Base-by-base conservation (phyloP, 257 asterid genomes). In the Echium plantagineum region DNA sequence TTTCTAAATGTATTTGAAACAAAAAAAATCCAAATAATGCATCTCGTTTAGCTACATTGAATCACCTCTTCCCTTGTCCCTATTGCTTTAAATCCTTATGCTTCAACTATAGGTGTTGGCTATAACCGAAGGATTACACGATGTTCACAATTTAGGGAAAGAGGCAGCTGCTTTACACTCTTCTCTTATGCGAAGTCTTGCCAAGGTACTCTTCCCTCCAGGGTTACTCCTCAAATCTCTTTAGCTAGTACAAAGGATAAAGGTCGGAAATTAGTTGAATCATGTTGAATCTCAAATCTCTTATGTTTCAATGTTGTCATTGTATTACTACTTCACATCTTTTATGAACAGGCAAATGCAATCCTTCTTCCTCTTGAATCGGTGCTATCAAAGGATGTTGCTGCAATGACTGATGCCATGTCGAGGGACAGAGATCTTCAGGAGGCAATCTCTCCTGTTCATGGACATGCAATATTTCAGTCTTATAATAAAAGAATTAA, bases 311-410 rank as follows among this genome's bases (percentile, higher is more conserved):
- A 1, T 42, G 1, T 13, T 42, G 17, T 56, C 69, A 64, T 64
- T 42, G 20, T 31, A n/a, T 51, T 35, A 24, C 9, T 49, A 60
- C 19, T 69, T 69, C 55, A 21, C 66, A 65, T 42, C 30, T 28
- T 59, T 69, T 67, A 51, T 80, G 73, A 57, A 63, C 82, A 93
- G 98, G 98, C 87, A 62, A 84, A 77, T 76, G 78, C 80, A 17
- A 78, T 83, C 77, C 88, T 93, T 74, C 80, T 89, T 66, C 98
- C 98, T 18, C 98, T 93, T 5, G 98, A 93, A 78, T 78, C 94
- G 61, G 61, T 84, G 49, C 80, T 93, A 60, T 84, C 94, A n/a
- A 86, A 81, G 73, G 98, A 93, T 75, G 84, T 81, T 72, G 75
- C 88, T 68, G 86, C 95, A 55, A 84, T 93, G 90, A 80, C 89